Conservation (phyloP, 2,329 filamentous ascomycete species). For the Hypoxylon sp. region DNA sequence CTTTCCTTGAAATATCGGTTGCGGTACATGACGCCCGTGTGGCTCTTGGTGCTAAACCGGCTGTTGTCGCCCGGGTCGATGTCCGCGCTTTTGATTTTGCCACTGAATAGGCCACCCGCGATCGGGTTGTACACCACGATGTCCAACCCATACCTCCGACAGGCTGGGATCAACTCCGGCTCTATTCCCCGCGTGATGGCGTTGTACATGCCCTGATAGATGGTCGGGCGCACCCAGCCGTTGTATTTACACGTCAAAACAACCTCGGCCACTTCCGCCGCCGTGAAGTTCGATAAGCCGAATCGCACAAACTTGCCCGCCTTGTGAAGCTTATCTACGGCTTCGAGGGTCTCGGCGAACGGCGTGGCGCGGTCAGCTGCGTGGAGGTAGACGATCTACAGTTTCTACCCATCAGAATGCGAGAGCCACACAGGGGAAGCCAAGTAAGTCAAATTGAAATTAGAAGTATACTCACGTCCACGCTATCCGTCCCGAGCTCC, state of each 20-base stretch:
- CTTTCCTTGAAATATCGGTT: conserved; percentile 78
- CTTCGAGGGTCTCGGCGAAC: conserved; percentile 83
- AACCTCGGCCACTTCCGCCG: conserved; percentile 89
- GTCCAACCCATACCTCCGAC: conserved; percentile 80
- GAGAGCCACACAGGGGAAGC: not conserved
- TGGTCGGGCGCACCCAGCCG: conserved; percentile 83
- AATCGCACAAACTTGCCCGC: conserved; percentile 86
- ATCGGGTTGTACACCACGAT: conserved; percentile 87
- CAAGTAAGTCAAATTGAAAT: conserved; percentile 3
- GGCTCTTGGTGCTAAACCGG: conserved; percentile 72
- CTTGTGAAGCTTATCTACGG: conserved; percentile 84
- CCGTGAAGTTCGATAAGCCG: conserved; percentile 86
- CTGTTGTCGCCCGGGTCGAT: conserved; percentile 71
- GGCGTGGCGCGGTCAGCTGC: conserved; percentile 76
- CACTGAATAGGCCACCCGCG: conserved; percentile 83
- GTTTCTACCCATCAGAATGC: conserved; percentile 16
- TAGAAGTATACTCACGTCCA: conserved; percentile 67
- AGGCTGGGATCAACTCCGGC: conserved; percentile 78
- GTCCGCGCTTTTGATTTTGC: conserved; percentile 79
- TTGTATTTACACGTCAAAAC: conserved; percentile 82
- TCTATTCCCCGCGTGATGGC: conserved; percentile 82
- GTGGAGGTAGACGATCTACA: conserved; percentile 79
- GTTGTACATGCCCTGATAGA: conserved; percentile 93
- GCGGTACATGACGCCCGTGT: conserved; percentile 69
- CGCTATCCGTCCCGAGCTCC: conserved; percentile 77